Conservation (phyloP, 2,329 filamentous ascomycete species). For the Sclerotinia spermophila region DNA sequence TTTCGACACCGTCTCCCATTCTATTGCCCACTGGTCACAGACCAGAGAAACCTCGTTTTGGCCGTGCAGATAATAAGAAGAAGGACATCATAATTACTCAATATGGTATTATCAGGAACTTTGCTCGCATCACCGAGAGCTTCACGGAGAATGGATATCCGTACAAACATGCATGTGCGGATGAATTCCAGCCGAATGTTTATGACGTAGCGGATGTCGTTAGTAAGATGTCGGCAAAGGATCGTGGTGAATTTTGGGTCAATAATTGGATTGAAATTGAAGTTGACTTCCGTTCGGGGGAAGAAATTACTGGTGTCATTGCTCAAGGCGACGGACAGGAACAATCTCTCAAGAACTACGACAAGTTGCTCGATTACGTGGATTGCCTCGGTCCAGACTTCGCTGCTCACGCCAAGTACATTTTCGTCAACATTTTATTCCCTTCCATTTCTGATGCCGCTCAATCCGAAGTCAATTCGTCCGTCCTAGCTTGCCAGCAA, state of each 20-base stretch:
- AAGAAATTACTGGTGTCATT: neutral
- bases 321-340: neutral
- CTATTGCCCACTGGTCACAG: neutral
- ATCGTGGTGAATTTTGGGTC: constrained; percentile 21
- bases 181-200: constrained; percentile 15
- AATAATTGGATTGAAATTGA: constrained; percentile 26
- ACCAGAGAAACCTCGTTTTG: neutral
- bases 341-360: neutral
- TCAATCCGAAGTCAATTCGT: neutral
- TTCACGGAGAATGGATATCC: constrained; percentile 17
- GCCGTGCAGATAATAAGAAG: constrained; percentile 21
- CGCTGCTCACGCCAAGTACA: constrained; percentile 12
- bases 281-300: constrained; percentile 18
- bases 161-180: constrained; percentile 5
- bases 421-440: constrained; percentile 26
- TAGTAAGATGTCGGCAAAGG: constrained; percentile 7
- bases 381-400: constrained; percentile 24
- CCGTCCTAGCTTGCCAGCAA: neutral
- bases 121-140: constrained; percentile 17
- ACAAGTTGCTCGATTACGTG: constrained; percentile 21
- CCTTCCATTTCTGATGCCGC: neutral
- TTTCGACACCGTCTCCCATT: neutral
- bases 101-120: constrained; percentile 22
- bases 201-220: constrained; percentile 14
- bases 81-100: constrained; percentile 25